Conservation (phyloP, 2,329 filamentous ascomycete species). For the Neofusicoccum laricinum region DNA sequence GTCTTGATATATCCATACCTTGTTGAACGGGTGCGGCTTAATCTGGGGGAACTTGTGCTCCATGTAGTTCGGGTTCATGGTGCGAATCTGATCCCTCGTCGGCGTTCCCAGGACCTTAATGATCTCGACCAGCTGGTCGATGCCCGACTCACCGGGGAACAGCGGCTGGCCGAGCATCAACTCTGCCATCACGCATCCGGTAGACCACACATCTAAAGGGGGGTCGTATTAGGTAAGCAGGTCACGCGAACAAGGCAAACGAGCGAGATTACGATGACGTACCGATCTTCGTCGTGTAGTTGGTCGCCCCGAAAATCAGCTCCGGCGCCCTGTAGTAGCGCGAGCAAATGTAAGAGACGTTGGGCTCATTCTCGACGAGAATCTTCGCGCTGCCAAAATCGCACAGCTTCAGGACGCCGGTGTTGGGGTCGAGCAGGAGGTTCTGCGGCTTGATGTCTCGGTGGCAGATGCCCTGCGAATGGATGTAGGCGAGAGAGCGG, state of each 20-base stretch:
- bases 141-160: conserved; percentile 97
- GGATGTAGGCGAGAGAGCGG: conserved; percentile 96
- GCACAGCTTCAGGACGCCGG: conserved; percentile 92
- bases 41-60: conserved; percentile 99
- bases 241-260: neutral
- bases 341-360: conserved; percentile 99
- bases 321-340: conserved; percentile 98
- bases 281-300: conserved; percentile 99
- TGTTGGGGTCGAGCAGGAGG: conserved; percentile 84
- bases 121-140: conserved; percentile 97
- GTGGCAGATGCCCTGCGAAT: conserved; percentile 98
- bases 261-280: conserved; percentile 39
- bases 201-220: conserved; percentile 90
- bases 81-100: conserved; percentile 95
- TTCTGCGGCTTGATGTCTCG: conserved; percentile 99
- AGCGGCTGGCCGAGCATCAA: conserved; percentile 97
- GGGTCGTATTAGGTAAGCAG: conserved; percentile 22
- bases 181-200: conserved; percentile 98
- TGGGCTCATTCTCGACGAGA: conserved; percentile 95
- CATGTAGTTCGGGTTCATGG: conserved; percentile 99
- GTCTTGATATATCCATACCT: conserved; percentile 50
- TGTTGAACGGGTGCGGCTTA: conserved; percentile 98
- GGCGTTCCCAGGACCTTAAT: conserved; percentile 98
- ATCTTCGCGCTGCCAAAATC: conserved; percentile 99
- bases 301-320: conserved; percentile 96